These are phyloP conservation scores for Exserohilum rostratum DNA, from an alignment of 2,329 filamentous ascomycete species.

Conservation along the genomic window DNA sequence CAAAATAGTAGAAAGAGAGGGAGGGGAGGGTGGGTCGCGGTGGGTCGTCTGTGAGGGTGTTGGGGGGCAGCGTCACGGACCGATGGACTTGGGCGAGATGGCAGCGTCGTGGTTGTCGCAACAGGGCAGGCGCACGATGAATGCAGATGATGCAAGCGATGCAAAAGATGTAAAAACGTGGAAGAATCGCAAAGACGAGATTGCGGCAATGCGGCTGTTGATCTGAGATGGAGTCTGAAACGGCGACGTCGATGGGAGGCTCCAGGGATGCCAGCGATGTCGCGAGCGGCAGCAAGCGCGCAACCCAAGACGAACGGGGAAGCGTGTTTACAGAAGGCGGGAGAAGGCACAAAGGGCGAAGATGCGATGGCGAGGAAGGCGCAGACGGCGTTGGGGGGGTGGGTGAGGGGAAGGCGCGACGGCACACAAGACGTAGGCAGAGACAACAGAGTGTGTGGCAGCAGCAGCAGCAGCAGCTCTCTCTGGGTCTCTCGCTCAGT, in stretches of 20 bases:
- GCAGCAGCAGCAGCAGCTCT: slow-evolving; percentile 14
- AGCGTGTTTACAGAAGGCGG: slow-evolving; percentile 15
- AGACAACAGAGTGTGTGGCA: too few relatives aligned
- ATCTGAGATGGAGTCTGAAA: slow-evolving; percentile 42
- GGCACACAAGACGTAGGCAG: too few relatives aligned
- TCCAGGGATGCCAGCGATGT: slow-evolving; percentile 19
- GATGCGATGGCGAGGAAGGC: slow-evolving; percentile 5
- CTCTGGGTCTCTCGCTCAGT: neutral
- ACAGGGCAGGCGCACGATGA: slow-evolving; percentile 13
- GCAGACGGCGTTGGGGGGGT: too few relatives aligned
- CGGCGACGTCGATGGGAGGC: slow-evolving; percentile 30
- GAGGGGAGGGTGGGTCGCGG: slow-evolving; percentile 14
- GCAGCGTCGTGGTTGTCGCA: slow-evolving; percentile 13
- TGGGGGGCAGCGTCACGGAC: slow-evolving; percentile 7
- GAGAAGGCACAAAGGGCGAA: slow-evolving; percentile 11
- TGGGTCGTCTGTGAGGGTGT: slow-evolving; percentile 6
- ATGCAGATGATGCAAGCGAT: slow-evolving; percentile 14
- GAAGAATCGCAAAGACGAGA: slow-evolving; percentile 21
- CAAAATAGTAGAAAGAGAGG: slow-evolving; percentile 31
- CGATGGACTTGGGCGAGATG: neutral
- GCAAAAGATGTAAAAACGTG: slow-evolving; percentile 23
- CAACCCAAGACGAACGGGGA: neutral
- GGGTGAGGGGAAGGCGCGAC: too few relatives aligned
- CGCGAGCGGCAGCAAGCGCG: slow-evolving; percentile 6
- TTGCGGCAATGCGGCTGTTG: slow-evolving; percentile 27